Base-by-base conservation (phyloP, 2,329 filamentous ascomycete genomes). In the Sarocladium strictum region DNA sequence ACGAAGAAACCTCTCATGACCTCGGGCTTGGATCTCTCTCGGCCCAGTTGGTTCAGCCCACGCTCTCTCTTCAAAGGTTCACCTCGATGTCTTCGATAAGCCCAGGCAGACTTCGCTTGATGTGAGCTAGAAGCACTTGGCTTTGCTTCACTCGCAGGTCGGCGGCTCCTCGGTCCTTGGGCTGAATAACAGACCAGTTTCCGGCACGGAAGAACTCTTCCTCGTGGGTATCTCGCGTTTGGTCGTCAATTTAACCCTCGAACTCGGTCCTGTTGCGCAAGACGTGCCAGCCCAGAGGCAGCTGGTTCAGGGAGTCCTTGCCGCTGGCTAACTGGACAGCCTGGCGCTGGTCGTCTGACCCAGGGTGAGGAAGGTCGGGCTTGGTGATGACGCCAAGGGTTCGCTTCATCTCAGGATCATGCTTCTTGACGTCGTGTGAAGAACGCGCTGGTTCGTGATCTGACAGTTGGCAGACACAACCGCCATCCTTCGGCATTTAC, bases 381-480 rank as follows among this genome's bases (percentile, higher is more conserved):
- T 72, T 74, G 12, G 71, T 76, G 56, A 73, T 70, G 45, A 76
- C 69, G 0, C 72, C 72, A 11, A 76, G 56, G 1, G 70, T 74
- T 0, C 72, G 65, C 2, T 55, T 41, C 1, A 65, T 63, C 0
- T 57, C 53, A 0, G 64, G 64, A 57, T 74, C 70, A 37, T 66
- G 57, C n/a, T 65, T n/a, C 19, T 59, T 49, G 19, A 62, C 61
- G 9, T 57, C 55, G n/a, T 63, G 56, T 63, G 56, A 1, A 72
- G 58, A 10, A 75, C 65, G 1, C 56, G 57, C 57, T 76, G 72
- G n/a, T 67, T 71, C 4, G 65, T 64, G 15, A 63, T 60, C 49
- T 75, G 70, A 33, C 68, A 70, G 17, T 60, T 63, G 14, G 71
- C 69, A 1, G 65, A 65, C 1, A 77, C 64, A 1, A 76, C 70